Percentiles rank a stretch among this genome's conserved stretches.
phyloP scores from a whole-genome alignment of 2,329 filamentous ascomycete species.

The Fusarium subtropicale region DNA sequence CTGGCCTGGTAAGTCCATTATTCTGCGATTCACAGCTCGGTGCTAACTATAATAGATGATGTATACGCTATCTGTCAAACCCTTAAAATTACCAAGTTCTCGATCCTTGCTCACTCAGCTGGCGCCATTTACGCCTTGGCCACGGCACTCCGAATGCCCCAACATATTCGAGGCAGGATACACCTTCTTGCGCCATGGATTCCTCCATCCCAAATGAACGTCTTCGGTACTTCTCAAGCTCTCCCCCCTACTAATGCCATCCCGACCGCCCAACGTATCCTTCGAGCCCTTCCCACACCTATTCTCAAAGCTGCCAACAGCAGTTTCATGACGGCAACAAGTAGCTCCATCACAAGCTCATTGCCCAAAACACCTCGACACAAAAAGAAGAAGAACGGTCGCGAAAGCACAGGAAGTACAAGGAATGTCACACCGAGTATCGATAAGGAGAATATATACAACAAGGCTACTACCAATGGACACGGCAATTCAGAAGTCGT shows the following conservation, averaged over 20 bases:
- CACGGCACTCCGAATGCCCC: conserved; percentile 93
- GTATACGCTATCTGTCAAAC: conserved; percentile 93
- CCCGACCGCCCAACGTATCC: conserved; percentile 89
- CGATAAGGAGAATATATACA: conserved; percentile 64
- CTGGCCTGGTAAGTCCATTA: conserved; percentile 81
- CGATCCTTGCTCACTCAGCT: conserved; percentile 93
- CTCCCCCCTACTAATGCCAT: conserved; percentile 85
- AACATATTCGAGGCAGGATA: conserved; percentile 93
- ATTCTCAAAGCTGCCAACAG: conserved; percentile 95
- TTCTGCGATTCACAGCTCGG: rapidly evolving
- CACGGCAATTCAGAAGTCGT: conserved; percentile 39
- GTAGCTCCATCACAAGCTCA: conserved; percentile 83
- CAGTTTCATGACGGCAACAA: conserved; percentile 93
- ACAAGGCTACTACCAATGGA: conserved; percentile 45
- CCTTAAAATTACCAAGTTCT: conserved; percentile 94
- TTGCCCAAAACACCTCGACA: conserved; percentile 74
- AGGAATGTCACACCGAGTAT: conserved; percentile 54
- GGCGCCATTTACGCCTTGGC: conserved; percentile 98
- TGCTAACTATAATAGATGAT: conserved; percentile 65
- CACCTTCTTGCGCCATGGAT: conserved; percentile 98
- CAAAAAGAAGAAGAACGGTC: conserved; percentile 67
- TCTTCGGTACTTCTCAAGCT: conserved; percentile 78
- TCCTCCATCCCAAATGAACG: conserved; percentile 90
- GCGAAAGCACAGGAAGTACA: conserved; percentile 52
- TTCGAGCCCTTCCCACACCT: conserved; percentile 88